Conservation (phyloP, 2,329 filamentous ascomycete genomes). For the Paraconiothyrium brasiliense region DNA sequence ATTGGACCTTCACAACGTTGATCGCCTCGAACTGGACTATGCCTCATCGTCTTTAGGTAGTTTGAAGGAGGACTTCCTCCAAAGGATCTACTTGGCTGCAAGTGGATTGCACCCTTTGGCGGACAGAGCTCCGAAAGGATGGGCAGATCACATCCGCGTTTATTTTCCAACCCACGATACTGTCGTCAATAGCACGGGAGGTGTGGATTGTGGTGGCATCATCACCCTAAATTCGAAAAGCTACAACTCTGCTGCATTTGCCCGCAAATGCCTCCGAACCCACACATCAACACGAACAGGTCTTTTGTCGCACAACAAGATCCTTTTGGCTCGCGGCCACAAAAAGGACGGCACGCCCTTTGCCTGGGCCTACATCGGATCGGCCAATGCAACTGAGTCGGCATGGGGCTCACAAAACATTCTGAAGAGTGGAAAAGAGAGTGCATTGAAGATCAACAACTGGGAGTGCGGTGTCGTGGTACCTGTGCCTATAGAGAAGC, state of each 20-base stretch:
- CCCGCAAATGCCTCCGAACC: slow-evolving; percentile 75
- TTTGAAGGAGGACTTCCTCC: slow-evolving; percentile 73
- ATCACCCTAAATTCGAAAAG: slow-evolving; percentile 80
- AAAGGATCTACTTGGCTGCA: slow-evolving; percentile 66
- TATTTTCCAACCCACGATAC: slow-evolving; percentile 45
- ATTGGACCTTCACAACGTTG: slow-evolving; percentile 41
- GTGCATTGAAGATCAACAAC: slow-evolving; percentile 80
- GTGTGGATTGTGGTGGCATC: slow-evolving; percentile 73
- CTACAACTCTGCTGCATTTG: slow-evolving; percentile 77
- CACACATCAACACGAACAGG: slow-evolving; percentile 75
- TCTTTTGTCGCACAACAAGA: slow-evolving; percentile 88
- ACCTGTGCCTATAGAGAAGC: slow-evolving; percentile 56
- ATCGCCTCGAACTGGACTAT: slow-evolving; percentile 74
- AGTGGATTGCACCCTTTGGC: slow-evolving; percentile 49
- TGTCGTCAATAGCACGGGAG: slow-evolving; percentile 71
- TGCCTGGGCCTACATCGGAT: slow-evolving; percentile 87
- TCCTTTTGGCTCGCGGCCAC: slow-evolving; percentile 54
- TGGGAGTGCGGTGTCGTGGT: slow-evolving; percentile 95
- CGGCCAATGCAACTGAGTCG: slow-evolving; percentile 90
- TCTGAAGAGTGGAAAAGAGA: slow-evolving; percentile 71
- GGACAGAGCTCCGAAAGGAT: slow-evolving; percentile 8
- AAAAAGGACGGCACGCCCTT: slow-evolving; percentile 45
- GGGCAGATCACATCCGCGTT: slow-evolving; percentile 36
- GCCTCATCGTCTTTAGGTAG: slow-evolving; percentile 84
- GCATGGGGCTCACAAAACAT: slow-evolving; percentile 87